Percentiles rank a stretch among this genome's conserved stretches.
Conservation (phyloP, 495 filamentous ascomycete species). For the Xylaria scruposa region DNA sequence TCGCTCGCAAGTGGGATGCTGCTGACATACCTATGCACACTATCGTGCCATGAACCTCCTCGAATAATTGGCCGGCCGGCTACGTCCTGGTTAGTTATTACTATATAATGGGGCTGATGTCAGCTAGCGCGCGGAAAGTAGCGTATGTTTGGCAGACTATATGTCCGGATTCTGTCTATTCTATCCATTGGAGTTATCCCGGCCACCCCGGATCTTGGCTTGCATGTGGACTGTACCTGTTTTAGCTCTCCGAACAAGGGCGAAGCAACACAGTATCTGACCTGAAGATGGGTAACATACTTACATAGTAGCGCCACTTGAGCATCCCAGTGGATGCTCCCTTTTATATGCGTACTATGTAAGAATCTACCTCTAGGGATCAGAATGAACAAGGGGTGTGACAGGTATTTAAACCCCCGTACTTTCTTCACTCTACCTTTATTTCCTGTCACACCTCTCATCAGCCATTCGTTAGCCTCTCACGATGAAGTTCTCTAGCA, state of each 20-base stretch:
- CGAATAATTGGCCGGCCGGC: not conserved
- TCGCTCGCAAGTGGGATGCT: not conserved
- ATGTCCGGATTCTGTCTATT: not conserved
- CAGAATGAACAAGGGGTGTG: not conserved
- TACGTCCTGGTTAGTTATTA: not conserved
- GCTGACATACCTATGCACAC: constrained; percentile 5
- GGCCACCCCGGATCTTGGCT: constrained; percentile 21
- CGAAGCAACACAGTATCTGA: not conserved
- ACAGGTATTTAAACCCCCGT: constrained; percentile 12
- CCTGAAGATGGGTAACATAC: not conserved
- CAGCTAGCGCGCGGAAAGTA: constrained; percentile 1
- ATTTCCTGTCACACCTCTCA: not conserved
- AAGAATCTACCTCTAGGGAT: not conserved
- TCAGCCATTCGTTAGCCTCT: not conserved
- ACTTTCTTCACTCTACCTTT: not conserved
- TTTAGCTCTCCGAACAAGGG: not conserved
- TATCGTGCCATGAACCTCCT: not conserved
- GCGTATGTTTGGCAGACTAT: not conserved
- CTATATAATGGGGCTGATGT: not conserved
- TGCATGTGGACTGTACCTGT: constrained; percentile 1
- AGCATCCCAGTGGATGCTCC: not conserved
- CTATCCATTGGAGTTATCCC: not conserved
- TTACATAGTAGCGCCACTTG: not conserved
- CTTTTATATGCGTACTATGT: not conserved
- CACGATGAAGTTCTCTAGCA: constrained; percentile 23